Percentiles rank a stretch among this genome's conserved stretches.
phyloP scores from a whole-genome alignment of 2,329 filamentous ascomycete species.

The Fusarium chlamydosporum region DNA sequence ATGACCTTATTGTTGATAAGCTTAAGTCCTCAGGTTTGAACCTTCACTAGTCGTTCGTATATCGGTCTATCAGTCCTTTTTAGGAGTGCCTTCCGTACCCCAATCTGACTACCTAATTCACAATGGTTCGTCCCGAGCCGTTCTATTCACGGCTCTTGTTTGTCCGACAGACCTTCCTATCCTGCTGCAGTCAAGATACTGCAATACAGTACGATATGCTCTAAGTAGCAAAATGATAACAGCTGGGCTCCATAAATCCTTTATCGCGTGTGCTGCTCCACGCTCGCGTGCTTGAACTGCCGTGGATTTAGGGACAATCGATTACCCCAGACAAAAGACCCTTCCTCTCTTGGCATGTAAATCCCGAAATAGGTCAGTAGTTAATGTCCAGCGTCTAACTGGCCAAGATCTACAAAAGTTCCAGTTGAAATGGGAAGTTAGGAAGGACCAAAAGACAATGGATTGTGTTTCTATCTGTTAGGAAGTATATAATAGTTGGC shows the following conservation, averaged over 20 bases:
- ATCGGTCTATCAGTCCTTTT: neutral
- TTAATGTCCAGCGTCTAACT: neutral
- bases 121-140: slow-evolving; percentile 37
- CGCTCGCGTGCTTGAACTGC: slow-evolving; percentile 5
- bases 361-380: slow-evolving; percentile 13
- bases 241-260: neutral
- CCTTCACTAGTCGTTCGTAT: neutral
- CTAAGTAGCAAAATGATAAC: neutral
- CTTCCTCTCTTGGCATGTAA: neutral
- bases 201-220: slow-evolving; percentile 6
- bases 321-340: slow-evolving; percentile 30
- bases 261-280: slow-evolving; percentile 7
- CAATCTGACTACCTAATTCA: slow-evolving; percentile 7
- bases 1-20: slow-evolving; percentile 15
- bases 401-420: slow-evolving; percentile 35
- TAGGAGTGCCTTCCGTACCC: slow-evolving; percentile 11
- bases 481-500: slow-evolving; percentile 19
- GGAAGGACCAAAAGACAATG: neutral
- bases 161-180: slow-evolving; percentile 35
- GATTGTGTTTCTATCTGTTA: neutral
- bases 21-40: slow-evolving; percentile 19
- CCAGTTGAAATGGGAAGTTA: slow-evolving; percentile 28
- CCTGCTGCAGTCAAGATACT: slow-evolving; percentile 7
- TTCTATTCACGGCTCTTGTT: slow-evolving; percentile 10
- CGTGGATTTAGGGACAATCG: neutral